Evolutionary conservation across 1,139 yeast species (phyloP).

Genomic region (Wickerhamomyces sp.): DNA sequence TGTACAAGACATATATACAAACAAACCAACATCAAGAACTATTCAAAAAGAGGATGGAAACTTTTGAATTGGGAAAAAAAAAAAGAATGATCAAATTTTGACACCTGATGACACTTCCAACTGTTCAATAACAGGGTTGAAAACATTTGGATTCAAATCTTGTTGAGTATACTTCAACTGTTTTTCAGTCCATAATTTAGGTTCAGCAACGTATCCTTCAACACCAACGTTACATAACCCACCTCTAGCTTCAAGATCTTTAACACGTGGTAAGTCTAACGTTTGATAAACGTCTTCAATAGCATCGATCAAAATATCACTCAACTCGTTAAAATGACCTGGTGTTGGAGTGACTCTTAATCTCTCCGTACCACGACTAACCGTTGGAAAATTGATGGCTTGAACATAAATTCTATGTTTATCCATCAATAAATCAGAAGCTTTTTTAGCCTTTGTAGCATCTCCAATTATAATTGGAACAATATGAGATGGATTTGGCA

Average conservation of each 20-base stretch:
- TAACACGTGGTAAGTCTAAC: slow-evolving; percentile 66
- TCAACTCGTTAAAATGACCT: slow-evolving; percentile 76
- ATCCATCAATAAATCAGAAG: slow-evolving; percentile 81
- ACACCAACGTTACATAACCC: slow-evolving; percentile 89
- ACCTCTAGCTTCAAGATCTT: slow-evolving; percentile 75
- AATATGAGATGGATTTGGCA: slow-evolving; percentile 96
- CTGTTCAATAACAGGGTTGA: slow-evolving; percentile 53
- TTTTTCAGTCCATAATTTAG: slow-evolving; percentile 76
- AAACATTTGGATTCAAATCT: slow-evolving; percentile 61
- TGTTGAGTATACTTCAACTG: slow-evolving; percentile 60
- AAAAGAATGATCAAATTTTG: slow-evolving; percentile 8
- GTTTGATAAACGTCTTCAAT: slow-evolving; percentile 77
- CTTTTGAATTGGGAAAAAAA: background rate
- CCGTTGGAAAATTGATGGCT: slow-evolving; percentile 98
- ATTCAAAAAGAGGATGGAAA: background rate
- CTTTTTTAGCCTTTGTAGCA: slow-evolving; percentile 86
- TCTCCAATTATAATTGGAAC: slow-evolving; percentile 94
- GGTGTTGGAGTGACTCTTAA: slow-evolving; percentile 97
- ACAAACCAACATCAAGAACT: no score
- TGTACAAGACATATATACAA: no score
- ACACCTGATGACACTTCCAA: slow-evolving; percentile 71
- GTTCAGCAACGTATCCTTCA: slow-evolving; percentile 36
- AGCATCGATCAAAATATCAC: slow-evolving; percentile 72
- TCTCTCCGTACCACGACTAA: slow-evolving; percentile 92
- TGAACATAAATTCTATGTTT: slow-evolving; percentile 90